Percentiles rank a stretch among this genome's conserved stretches.
Evolutionary conservation across 2,329 filamentous ascomycete genomes (phyloP).

Genomic region (Lecanicillium sp.): DNA sequence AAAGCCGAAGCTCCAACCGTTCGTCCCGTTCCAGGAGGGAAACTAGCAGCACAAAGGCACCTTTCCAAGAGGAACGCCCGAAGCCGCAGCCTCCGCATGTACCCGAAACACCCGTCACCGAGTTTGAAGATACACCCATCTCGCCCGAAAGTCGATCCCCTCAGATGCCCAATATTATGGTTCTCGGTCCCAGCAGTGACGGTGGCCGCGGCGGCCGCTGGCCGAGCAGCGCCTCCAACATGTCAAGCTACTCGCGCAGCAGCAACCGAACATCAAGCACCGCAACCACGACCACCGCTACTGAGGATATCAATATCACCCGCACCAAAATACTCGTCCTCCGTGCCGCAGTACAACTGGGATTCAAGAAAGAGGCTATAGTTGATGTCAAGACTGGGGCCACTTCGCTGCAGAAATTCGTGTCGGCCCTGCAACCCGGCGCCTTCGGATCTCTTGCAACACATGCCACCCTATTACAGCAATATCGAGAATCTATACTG

Average conservation of each 20-base stretch:
- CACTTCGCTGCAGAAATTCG: constrained; percentile 63
- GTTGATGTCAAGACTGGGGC: constrained; percentile 39
- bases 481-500: constrained; percentile 74
- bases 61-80: constrained; percentile 40
- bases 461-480: constrained; percentile 66
- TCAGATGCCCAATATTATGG: constrained; percentile 78
- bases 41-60: constrained; percentile 46
- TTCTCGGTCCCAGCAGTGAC: constrained; percentile 65
- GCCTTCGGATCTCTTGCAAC: constrained; percentile 70
- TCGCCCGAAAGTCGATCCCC: constrained; percentile 73
- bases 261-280: constrained; percentile 63
- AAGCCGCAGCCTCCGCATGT: constrained; percentile 44
- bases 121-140: constrained; percentile 85
- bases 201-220: constrained; percentile 61
- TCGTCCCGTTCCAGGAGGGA: constrained; percentile 45
- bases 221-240: constrained; percentile 74
- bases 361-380: constrained; percentile 60
- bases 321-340: constrained; percentile 74
- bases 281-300: constrained; percentile 60
- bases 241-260: constrained; percentile 73
- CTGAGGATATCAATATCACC: constrained; percentile 70
- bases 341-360: constrained; percentile 79
- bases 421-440: constrained; percentile 66
- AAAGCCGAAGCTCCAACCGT: constrained; percentile 46
- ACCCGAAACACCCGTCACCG: constrained; percentile 89